phyloP scores from a whole-genome alignment of 2,329 filamentous ascomycete genomes.

The Incumbomyces delicatus region DNA sequence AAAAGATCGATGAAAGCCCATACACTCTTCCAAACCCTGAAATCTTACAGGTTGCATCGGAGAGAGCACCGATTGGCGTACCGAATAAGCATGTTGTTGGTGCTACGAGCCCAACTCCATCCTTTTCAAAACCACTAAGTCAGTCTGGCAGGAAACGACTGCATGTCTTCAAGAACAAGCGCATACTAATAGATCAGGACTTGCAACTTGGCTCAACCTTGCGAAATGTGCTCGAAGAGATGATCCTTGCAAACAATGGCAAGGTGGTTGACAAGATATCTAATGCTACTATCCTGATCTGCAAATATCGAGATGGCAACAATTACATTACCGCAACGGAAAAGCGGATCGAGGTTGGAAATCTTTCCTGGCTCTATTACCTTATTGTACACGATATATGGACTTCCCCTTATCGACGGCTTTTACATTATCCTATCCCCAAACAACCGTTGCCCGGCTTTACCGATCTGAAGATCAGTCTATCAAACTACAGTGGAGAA shows the following conservation, averaged over 20 bases:
- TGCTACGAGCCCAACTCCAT: conserved; percentile 37
- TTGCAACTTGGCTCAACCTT: conserved; percentile 61
- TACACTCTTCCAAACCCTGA: conserved; percentile 81
- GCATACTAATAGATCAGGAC: conserved; percentile 67
- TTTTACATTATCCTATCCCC: conserved; percentile 85
- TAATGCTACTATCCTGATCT: conserved; percentile 73
- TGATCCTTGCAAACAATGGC: conserved; percentile 66
- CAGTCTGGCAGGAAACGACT: conserved; percentile 33
- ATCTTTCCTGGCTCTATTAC: conserved; percentile 86
- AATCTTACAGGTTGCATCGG: conserved; percentile 51
- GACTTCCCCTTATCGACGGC: conserved; percentile 70
- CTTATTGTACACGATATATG: conserved; percentile 81
- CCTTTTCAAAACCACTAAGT: conserved; percentile 30
- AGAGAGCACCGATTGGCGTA: conserved; percentile 48
- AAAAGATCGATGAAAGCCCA: conserved; percentile 77
- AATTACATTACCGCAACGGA: conserved; percentile 71
- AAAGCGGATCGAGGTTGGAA: conserved; percentile 73
- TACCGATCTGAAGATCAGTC: conserved; percentile 63
- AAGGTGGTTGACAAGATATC: conserved; percentile 54
- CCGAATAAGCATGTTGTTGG: conserved; percentile 57
- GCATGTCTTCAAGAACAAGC: conserved; percentile 66
- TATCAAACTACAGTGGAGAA: conserved; percentile 95
- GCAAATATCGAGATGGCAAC: conserved; percentile 71
- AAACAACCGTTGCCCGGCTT: conserved; percentile 71
- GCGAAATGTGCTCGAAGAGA: conserved; percentile 54